Conservation (phyloP, 768 basidiomycete genomes). For the Galerina sulciceps region DNA sequence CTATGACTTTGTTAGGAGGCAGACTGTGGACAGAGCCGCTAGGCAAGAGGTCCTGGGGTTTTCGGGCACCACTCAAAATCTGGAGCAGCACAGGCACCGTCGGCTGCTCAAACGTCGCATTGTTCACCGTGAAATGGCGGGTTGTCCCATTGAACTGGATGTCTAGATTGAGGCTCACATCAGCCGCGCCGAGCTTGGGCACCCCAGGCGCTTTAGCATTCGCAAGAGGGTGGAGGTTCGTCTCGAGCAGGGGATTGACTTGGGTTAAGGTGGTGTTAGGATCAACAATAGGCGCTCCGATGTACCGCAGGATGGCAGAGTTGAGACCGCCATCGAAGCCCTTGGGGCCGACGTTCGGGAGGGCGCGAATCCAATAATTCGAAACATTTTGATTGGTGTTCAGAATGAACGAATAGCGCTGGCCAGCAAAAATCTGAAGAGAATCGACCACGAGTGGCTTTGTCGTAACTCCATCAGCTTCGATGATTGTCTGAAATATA, state of each 20-base stretch:
- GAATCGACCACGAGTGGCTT: constrained; percentile 40
- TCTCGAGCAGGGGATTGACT: constrained; percentile 36
- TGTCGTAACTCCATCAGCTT: constrained; percentile 42
- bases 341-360: constrained; percentile 30
- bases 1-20: constrained; percentile 50
- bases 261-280: constrained; percentile 37
- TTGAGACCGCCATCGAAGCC: constrained; percentile 41
- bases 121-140: constrained; percentile 17
- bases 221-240: constrained; percentile 33
- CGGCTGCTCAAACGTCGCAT: constrained; percentile 34
- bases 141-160: constrained; percentile 25
- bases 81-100: constrained; percentile 52
- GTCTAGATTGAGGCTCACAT: constrained; percentile 36
- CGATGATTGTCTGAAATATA: constrained; percentile 35
- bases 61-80: constrained; percentile 47
- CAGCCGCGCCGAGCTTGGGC: constrained; percentile 38
- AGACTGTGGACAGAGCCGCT: constrained; percentile 45
- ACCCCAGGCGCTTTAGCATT: constrained; percentile 33
- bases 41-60: constrained; percentile 44
- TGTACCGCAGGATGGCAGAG: constrained; percentile 44
- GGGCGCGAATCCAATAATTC: constrained; percentile 50
- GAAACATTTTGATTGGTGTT: constrained; percentile 37
- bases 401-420: constrained; percentile 50
- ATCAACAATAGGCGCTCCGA: constrained; percentile 40
- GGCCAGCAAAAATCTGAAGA: constrained; percentile 35